Evolutionary conservation across 345 rosid genomes (phyloP), one percentile per base, ranked within the genome.

Genomic region (Gossypium australe): DNA sequence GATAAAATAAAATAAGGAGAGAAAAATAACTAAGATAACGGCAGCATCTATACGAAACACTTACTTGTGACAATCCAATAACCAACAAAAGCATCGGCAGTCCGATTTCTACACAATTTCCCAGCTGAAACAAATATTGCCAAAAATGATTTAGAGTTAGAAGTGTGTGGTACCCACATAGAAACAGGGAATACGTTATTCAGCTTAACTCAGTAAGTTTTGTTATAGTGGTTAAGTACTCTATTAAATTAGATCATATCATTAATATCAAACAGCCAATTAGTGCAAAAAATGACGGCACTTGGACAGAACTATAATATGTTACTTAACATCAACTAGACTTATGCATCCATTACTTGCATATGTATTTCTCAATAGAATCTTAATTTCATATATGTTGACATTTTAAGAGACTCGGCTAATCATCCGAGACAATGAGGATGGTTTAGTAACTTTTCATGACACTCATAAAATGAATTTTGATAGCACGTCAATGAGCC

Each of bases 21-120:
- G 7, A 72, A 11, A 41, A 72, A 43, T 11, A 41, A 77, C 9
- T 55, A 2, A 53, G 6, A 55, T 68, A 9, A 58, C 61, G 41
- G 27, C 47, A 12, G 11, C 67, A 73, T 58, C 11, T 10, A 68
- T 17, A 72, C 29, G 72, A 78, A 73, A 74, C 45, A 74, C 64
- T 80, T 83, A 95, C 99, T 82, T 91, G 96, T 1, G 90, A 89
- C 77, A 86, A 52, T 41, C 93, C 97, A 2, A 88, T 86, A 58
- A 95, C 85, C 76, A 95, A 78, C 74, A 93, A 73, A 60, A 95
- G 86, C 98, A 88, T 95, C 1, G 99, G 99, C 83, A 95, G 67
- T 62, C 99, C 99, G 34, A 95, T 85, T 87, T 95, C 99, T 57
- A 93, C 91, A 70, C 99, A 95, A 75, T 82, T 90, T 44, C 97